Percentiles rank a stretch among this genome's conserved stretches.
phyloP scores from a whole-genome alignment of 345 rosid genomes.

The Populus ilicifolia region DNA sequence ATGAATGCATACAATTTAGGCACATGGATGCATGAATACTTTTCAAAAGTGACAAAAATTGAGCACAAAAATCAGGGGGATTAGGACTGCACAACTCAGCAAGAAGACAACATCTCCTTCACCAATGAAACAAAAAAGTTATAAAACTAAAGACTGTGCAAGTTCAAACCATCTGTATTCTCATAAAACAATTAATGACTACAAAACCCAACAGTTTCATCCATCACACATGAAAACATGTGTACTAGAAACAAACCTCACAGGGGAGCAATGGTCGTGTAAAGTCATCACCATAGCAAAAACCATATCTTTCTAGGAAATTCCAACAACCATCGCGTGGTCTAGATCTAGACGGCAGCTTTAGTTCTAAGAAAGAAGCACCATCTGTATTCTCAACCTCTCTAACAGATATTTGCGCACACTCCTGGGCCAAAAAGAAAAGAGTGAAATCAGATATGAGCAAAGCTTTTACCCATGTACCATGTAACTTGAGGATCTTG shows the following conservation, averaged over 20 bases:
- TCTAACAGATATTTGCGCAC: constrained; percentile 56
- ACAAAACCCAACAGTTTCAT: background rate
- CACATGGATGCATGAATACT: background rate
- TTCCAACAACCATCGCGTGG: constrained; percentile 52
- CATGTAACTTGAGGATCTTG: background rate
- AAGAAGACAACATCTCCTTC: background rate
- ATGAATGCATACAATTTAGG: too few relatives aligned
- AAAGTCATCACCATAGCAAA: constrained; percentile 54
- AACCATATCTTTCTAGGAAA: constrained; percentile 86
- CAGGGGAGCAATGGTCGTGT: constrained; percentile 70
- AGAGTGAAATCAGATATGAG: background rate
- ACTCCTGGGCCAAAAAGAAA: constrained; percentile 41
- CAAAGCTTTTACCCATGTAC: background rate
- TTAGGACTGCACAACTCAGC: background rate
- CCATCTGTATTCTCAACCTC: constrained; percentile 59
- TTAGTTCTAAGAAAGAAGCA: constrained; percentile 59
- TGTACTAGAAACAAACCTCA: constrained; percentile 60
- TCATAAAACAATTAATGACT: constrained; percentile 3
- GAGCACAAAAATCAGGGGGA: background rate
- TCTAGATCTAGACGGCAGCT: constrained; percentile 52
- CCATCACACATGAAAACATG: constrained; percentile 6
- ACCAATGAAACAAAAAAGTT: background rate
- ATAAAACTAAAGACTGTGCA: background rate
- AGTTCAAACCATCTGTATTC: background rate
- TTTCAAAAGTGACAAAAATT: background rate